A percentile compares a stretch with the other conserved stretches of the same genome.
Conservation (phyloP, 805 yeast species). For the Saturnispora quitensis region DNA sequence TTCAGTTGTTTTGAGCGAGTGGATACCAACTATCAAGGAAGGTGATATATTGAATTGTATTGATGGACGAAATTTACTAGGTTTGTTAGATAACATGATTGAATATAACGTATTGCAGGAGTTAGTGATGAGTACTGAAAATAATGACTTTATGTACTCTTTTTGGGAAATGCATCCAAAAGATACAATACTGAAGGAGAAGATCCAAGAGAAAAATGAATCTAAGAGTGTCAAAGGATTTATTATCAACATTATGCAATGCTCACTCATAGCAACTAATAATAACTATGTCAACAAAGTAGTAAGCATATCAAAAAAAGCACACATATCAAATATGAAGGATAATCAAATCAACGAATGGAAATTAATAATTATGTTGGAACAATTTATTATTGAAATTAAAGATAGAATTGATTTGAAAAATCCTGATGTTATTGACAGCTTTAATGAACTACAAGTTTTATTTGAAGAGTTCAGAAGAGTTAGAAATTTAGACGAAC, state of each 20-base stretch:
- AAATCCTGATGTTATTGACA: constrained; percentile 1
- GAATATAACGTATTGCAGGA: constrained; percentile 10
- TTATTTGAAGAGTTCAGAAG: background rate
- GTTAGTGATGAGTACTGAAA: constrained; percentile 9
- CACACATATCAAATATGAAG: constrained; percentile 7
- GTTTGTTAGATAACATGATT: constrained; percentile 12
- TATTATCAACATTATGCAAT: constrained; percentile 9
- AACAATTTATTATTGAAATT: constrained; percentile 14
- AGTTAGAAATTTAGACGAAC: background rate
- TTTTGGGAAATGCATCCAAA: constrained; percentile 22
- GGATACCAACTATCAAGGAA: constrained; percentile 13
- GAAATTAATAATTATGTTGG: constrained; percentile 13
- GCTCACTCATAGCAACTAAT: constrained; percentile 12
- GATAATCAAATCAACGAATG: constrained; percentile 3
- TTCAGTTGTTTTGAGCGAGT: constrained; percentile 11
- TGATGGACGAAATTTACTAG: constrained; percentile 17
- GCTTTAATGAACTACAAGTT: constrained; percentile 3
- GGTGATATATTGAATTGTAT: background rate
- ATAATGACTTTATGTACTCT: constrained; percentile 14
- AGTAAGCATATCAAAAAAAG: constrained; percentile 11
- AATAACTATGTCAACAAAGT: constrained; percentile 7
- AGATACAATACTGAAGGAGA: constrained; percentile 11
- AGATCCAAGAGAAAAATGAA: constrained; percentile 4
- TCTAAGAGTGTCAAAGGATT: constrained; percentile 1
- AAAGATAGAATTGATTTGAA: constrained; percentile 6